These are phyloP conservation scores for Aspergillus piperis DNA, from an alignment of 2,329 filamentous ascomycete species.

Conservation along the genomic window DNA sequence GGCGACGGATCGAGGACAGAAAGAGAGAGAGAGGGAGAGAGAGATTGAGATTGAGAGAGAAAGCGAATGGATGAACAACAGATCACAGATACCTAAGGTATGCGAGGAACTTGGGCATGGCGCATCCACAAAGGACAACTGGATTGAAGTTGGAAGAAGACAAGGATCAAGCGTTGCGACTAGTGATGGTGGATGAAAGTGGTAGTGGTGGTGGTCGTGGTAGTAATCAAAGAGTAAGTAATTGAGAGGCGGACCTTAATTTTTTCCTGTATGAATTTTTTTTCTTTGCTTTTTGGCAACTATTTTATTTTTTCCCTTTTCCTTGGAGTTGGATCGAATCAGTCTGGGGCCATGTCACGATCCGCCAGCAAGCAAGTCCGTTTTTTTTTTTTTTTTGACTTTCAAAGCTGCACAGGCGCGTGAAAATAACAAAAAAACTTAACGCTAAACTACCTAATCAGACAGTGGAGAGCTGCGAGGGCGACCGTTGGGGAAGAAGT, in stretches of 20 bases:
- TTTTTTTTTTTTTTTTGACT: background rate
- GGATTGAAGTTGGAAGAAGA: constrained; percentile 22
- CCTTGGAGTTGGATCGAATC: constrained; percentile 10
- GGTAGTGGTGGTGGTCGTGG: background rate
- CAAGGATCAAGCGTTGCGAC: constrained; percentile 10
- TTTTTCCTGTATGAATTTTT: background rate
- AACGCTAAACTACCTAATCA: constrained; percentile 13
- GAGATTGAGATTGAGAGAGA: background rate
- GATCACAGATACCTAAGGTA: constrained; percentile 35
- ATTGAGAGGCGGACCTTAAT: constrained; percentile 1
- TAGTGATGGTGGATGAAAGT: background rate
- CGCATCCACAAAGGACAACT: constrained; percentile 30
- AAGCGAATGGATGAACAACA: constrained; percentile 13
- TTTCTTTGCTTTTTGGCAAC: constrained; percentile 1
- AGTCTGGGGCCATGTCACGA: constrained; percentile 23
- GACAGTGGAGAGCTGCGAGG: constrained; percentile 12
- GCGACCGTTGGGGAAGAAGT: constrained; percentile 16
- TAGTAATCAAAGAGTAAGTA: background rate
- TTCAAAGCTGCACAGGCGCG: background rate
- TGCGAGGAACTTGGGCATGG: constrained; percentile 36
- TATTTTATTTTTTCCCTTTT: constrained; percentile 17
- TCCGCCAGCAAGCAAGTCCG: constrained; percentile 10
- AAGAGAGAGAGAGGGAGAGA: background rate
- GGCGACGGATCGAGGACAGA: background rate
- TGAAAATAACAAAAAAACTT: background rate